phyloP scores from a whole-genome alignment of 345 rosid genomes.

The Arabis hirsuta region DNA sequence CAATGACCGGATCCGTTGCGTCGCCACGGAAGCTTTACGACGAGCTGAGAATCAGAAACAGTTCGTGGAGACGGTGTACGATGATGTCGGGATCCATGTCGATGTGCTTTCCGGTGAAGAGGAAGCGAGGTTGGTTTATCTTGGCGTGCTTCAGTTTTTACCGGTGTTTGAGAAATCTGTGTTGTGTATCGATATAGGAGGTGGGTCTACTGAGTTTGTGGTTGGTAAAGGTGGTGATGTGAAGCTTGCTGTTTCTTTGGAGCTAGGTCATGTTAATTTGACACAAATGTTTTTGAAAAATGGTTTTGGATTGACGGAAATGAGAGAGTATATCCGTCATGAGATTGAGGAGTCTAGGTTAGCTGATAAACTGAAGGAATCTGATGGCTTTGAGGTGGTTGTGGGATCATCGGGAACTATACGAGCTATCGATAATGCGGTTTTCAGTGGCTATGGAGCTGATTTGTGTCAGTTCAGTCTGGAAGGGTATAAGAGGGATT shows the following conservation, averaged over 20 bases:
- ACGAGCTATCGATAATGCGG: conserved; percentile 67
- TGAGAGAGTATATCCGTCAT: conserved; percentile 53
- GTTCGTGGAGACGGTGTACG: conserved; percentile 45
- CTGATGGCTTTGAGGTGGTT: conserved; percentile 59
- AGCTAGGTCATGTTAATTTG: conserved; percentile 67
- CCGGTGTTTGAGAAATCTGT: conserved; percentile 56
- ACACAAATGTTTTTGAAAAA: conserved; percentile 50
- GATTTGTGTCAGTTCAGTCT: conserved; percentile 33
- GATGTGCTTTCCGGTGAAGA: conserved; percentile 64
- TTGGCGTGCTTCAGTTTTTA: conserved; percentile 69
- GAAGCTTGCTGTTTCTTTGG: conserved; percentile 53
- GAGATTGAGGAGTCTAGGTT: conserved; percentile 54
- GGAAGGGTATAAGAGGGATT: conserved; percentile 54
- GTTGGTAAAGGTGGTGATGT: conserved; percentile 60
- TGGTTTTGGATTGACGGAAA: conserved; percentile 34
- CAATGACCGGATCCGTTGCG: conserved; percentile 47
- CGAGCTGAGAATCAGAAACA: conserved; percentile 52
- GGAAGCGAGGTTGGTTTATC: conserved; percentile 61
- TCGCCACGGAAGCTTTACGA: conserved; percentile 72
- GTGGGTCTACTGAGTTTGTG: conserved; percentile 77
- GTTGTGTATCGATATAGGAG: conserved; percentile 67
- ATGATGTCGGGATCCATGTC: conserved; percentile 49
- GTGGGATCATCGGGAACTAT: conserved; percentile 75
- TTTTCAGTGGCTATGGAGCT: conserved; percentile 51
- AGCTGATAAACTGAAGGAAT: conserved; percentile 49